A percentile compares a stretch with the other conserved stretches of the same genome.
These are phyloP conservation scores for Mycena belliarum DNA, from an alignment of 768 basidiomycete species.

Conservation along the genomic window DNA sequence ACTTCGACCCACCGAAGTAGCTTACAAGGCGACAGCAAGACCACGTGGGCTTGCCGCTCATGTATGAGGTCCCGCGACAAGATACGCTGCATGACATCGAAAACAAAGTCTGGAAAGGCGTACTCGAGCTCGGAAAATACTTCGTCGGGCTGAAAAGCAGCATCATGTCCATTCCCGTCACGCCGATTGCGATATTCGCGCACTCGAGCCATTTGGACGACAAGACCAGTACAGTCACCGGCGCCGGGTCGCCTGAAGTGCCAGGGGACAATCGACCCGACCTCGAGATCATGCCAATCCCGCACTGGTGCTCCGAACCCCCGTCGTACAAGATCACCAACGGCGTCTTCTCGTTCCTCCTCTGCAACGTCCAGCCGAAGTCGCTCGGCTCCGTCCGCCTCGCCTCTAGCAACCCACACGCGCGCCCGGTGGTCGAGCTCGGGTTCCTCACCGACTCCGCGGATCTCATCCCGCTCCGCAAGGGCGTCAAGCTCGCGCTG, in stretches of 20 bases:
- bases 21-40: conserved; percentile 30
- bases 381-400: conserved; percentile 23
- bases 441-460: conserved; percentile 24
- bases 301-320: conserved; percentile 21
- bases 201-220: conserved; percentile 26
- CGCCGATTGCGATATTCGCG: conserved; percentile 30
- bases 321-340: conserved; percentile 23
- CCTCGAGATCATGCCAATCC: conserved; percentile 29
- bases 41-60: conserved; percentile 28
- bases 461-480: conserved; percentile 26
- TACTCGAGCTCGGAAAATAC: conserved; percentile 29
- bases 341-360: conserved; percentile 20
- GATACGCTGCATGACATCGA: conserved; percentile 29
- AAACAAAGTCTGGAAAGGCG: not conserved
- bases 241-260: not conserved
- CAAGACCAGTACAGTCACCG: conserved; percentile 12
- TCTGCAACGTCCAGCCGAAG: conserved; percentile 14
- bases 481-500: not conserved
- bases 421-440: conserved; percentile 20
- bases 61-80: conserved; percentile 28
- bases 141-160: conserved; percentile 27
- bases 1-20: too few species aligned
- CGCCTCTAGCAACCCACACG: conserved; percentile 18
- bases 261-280: conserved; percentile 26
- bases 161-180: conserved; percentile 25